A percentile compares a stretch with the other conserved stretches of the same genome.
Conservation (phyloP, 129 eudicot genomes). For the Tanacetum coccineum region DNA sequence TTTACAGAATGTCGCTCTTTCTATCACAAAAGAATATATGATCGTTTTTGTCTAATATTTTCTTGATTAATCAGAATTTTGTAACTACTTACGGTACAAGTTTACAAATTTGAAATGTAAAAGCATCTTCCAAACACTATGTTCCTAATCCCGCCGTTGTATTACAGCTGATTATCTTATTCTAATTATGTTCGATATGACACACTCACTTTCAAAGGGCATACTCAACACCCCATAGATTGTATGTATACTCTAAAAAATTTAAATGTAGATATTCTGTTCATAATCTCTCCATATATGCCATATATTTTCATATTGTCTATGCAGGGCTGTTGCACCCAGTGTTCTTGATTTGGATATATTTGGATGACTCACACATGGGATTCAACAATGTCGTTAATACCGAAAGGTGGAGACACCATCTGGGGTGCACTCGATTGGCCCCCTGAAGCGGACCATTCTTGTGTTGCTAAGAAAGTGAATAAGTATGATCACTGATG, state of each 20-base stretch:
- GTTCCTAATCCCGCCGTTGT: too few relatives aligned
- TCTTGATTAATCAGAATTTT: too few relatives aligned
- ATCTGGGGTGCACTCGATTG: constrained; percentile 8
- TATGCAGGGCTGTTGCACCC: constrained; percentile 1
- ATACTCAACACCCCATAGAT: neutral
- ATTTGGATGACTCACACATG: neutral
- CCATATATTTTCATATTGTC: neutral
- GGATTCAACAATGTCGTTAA: constrained; percentile 9
- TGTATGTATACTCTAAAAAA: neutral
- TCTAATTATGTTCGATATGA: neutral
- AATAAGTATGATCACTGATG: constrained; percentile 2
- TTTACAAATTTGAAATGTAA: too few relatives aligned
- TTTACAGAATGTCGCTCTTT: too few relatives aligned
- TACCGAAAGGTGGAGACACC: constrained; percentile 9
- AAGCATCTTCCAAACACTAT: neutral
- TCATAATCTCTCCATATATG: neutral
- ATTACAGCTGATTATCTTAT: neutral
- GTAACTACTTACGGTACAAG: too few relatives aligned
- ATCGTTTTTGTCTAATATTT: too few relatives aligned
- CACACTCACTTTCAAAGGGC: neutral
- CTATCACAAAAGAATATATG: too few relatives aligned
- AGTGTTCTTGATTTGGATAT: constrained; percentile 3
- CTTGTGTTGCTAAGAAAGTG: neutral
- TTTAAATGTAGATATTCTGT: neutral
- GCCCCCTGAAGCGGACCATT: neutral